These are phyloP conservation scores for Lophiostoma macrostomum DNA, from an alignment of 495 filamentous ascomycete genomes.

Conservation along the genomic window DNA sequence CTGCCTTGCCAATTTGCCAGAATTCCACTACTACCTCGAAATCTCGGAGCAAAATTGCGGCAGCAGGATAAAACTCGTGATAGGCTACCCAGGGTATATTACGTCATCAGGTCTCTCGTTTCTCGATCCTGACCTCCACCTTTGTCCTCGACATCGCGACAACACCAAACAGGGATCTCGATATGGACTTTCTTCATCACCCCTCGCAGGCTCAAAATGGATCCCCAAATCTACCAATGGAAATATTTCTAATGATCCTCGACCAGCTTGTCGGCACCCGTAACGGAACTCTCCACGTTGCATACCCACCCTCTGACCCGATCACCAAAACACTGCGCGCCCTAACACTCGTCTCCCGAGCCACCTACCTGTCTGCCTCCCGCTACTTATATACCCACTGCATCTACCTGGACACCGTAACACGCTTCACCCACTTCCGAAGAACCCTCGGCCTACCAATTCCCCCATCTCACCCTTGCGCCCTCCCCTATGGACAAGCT, in stretches of 20 bases:
- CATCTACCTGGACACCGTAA: constrained; percentile 18
- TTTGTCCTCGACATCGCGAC: too few relatives aligned
- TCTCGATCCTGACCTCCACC: too few relatives aligned
- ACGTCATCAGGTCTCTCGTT: too few relatives aligned
- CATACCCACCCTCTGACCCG: constrained; percentile 14
- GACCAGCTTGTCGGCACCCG: constrained; percentile 19
- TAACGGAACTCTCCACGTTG: constrained; percentile 9
- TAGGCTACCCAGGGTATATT: too few relatives aligned
- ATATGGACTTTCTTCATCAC: too few relatives aligned
- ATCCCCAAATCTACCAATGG: constrained; percentile 13
- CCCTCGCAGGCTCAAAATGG: too few relatives aligned
- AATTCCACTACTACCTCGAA: too few relatives aligned
- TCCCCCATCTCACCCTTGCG: constrained; percentile 2
- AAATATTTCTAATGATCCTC: constrained; percentile 25
- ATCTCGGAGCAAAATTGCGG: too few relatives aligned
- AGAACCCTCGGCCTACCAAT: constrained; percentile 9
- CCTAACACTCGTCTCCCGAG: constrained; percentile 10
- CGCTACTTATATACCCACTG: constrained; percentile 25
- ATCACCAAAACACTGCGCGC: constrained; percentile 20
- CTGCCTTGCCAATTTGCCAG: too few relatives aligned
- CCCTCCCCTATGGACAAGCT: constrained; percentile 14
- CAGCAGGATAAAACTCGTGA: too few relatives aligned
- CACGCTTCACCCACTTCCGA: constrained; percentile 7
- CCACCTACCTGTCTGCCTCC: constrained; percentile 8
- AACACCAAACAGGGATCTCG: too few relatives aligned